These are phyloP conservation scores for Fusarium aywerte DNA, from an alignment of 2,329 filamentous ascomycete species.

Conservation along the genomic window DNA sequence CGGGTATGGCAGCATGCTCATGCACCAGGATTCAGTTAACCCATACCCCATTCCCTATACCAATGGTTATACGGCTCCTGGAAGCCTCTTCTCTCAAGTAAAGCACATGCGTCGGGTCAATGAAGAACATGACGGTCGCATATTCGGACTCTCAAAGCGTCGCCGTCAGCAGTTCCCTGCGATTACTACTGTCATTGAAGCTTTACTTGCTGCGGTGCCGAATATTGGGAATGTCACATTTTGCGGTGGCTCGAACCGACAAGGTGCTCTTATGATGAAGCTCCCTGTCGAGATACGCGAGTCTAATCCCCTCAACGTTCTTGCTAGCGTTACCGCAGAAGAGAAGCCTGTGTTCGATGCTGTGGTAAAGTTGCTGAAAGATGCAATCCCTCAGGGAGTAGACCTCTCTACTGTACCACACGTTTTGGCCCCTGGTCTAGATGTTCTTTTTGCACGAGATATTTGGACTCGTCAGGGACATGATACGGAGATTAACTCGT, in stretches of 20 bases:
- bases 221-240: conserved; percentile 80
- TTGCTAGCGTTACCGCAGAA: conserved; percentile 40
- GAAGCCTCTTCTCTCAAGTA: conserved; percentile 68
- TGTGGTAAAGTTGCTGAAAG: conserved; percentile 53
- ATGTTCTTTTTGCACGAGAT: conserved; percentile 58
- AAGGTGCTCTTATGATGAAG: conserved; percentile 81
- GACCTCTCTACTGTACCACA: conserved; percentile 53
- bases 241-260: conserved; percentile 87
- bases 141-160: conserved; percentile 83
- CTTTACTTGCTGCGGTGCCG: conserved; percentile 75
- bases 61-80: conserved; percentile 78
- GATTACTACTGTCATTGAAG: conserved; percentile 81
- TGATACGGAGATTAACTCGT: conserved; percentile 65
- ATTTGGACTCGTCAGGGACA: conserved; percentile 65
- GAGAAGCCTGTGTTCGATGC: conserved; percentile 51
- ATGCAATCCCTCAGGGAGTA: conserved; percentile 56
- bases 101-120: conserved; percentile 64
- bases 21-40: conserved; percentile 76
- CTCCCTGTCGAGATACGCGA: conserved; percentile 69
- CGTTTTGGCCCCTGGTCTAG: conserved; percentile 57
- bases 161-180: conserved; percentile 85
- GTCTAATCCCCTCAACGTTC: conserved; percentile 69
- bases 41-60: conserved; percentile 88
- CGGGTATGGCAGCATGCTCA: conserved; percentile 89
- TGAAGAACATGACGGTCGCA: conserved; percentile 62